Conservation (phyloP, 2,329 filamentous ascomycete genomes). For the Cladosporium oxysporum region DNA sequence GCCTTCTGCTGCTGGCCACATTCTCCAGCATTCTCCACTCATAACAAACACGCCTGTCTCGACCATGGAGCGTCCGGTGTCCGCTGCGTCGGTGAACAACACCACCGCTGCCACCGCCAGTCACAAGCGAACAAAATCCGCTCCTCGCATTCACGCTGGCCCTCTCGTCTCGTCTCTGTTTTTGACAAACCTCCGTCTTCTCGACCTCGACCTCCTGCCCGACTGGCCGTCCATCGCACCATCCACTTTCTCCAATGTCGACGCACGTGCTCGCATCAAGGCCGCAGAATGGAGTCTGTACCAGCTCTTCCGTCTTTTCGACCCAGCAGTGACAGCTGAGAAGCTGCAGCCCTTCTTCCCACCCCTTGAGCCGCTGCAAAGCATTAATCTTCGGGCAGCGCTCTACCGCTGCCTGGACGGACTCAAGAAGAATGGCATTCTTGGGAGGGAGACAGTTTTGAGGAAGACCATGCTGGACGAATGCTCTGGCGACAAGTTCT, state of each 20-base stretch:
- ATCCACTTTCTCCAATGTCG: constrained; percentile 66
- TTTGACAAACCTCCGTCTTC: constrained; percentile 77
- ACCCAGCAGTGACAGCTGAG: constrained; percentile 71
- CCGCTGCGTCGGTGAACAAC: neutral
- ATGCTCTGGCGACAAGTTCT: constrained; percentile 86
- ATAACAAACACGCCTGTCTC: neutral
- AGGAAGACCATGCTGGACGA: constrained; percentile 97
- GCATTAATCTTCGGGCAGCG: constrained; percentile 82
- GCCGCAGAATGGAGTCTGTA: constrained; percentile 90
- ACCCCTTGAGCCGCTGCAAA: constrained; percentile 85
- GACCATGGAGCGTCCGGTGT: constrained; percentile 4
- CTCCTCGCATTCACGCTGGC: constrained; percentile 1
- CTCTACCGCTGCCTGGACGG: constrained; percentile 79
- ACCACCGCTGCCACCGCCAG: neutral
- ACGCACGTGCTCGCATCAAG: constrained; percentile 76
- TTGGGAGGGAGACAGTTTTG: constrained; percentile 77
- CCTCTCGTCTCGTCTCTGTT: constrained; percentile 61
- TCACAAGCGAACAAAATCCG: constrained; percentile 15
- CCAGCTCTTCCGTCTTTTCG: constrained; percentile 81
- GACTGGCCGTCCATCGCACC: constrained; percentile 80
- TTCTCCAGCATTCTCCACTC: neutral
- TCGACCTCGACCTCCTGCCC: constrained; percentile 72
- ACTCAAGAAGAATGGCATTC: constrained; percentile 80
- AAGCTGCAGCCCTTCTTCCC: constrained; percentile 91
- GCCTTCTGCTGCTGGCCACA: neutral